Percentiles rank a stretch among this genome's conserved stretches.
Evolutionary conservation across 768 basidiomycete species (phyloP).

Genomic region (Leccinum fibrillosum): DNA sequence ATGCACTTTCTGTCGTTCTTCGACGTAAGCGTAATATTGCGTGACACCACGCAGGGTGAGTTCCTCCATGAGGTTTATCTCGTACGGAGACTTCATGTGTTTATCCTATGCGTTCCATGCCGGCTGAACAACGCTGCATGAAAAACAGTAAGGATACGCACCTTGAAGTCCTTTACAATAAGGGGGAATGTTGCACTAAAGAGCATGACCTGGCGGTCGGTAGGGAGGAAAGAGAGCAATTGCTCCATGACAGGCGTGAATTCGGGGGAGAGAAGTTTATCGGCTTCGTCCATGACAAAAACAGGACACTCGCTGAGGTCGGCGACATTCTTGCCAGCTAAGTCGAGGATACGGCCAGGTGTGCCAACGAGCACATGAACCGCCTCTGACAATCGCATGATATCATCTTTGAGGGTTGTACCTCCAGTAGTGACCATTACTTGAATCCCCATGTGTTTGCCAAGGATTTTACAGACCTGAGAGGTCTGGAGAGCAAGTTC

Average conservation of each 20-base stretch:
- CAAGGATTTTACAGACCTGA: constrained; percentile 97
- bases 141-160: constrained; percentile 23
- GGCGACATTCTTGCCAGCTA: constrained; percentile 89
- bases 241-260: constrained; percentile 99
- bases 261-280: constrained; percentile 95
- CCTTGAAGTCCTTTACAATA: constrained; percentile 99
- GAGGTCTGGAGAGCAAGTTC: constrained; percentile 97
- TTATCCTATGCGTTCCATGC: constrained; percentile 61
- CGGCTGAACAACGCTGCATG: constrained; percentile 8
- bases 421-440: constrained; percentile 99
- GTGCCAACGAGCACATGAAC: constrained; percentile 98
- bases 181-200: constrained; percentile 99
- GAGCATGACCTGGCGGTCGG: constrained; percentile 93
- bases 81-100: constrained; percentile 93
- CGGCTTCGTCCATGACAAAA: constrained; percentile 99
- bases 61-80: constrained; percentile 99
- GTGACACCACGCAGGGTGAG: constrained; percentile 97
- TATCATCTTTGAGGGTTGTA: constrained; percentile 97
- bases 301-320: constrained; percentile 93
- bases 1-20: constrained; percentile 99
- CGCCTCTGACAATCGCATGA: constrained; percentile 81
- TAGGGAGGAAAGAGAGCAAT: constrained; percentile 78
- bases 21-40: constrained; percentile 99
- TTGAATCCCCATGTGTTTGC: constrained; percentile 92
- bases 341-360: constrained; percentile 92